Evolutionary conservation across 1,139 yeast species (phyloP), one percentile per base, ranked within the genome.

Genomic region (Yamadazyma conglobata): DNA sequence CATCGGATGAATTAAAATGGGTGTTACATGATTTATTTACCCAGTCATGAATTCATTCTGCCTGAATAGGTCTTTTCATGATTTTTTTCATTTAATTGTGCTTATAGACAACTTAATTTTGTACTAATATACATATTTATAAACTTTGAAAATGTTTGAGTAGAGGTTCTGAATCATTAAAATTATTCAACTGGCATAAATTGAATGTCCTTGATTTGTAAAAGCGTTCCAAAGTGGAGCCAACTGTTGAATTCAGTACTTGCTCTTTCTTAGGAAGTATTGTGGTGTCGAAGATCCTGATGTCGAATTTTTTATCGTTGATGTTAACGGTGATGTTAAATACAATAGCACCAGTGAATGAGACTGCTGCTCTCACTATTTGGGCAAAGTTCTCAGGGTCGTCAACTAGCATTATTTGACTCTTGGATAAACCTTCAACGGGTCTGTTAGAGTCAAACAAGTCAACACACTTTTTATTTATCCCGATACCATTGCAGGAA

Each of bases 1-100:
- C 80, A 0, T 69, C 75, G 15, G 83, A 80, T 40, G 93, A 83
- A 49, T 59, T 83, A 40, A 76, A 78, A 44, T 77, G 87, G 84
- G 63, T 82, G 31, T 65, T 83, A 25, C 80, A 77, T 55, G 89
- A 81, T 39, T 56, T 68, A 38, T 51, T 64, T 9, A 50, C 66
- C 11, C 56, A 65, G 5, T 58, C 60, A 58, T 62, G 48, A 50
- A 22, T 16, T 25, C 13, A 14, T 4, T 23, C 8, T 18, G n/a
- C n/a, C n/a, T n/a, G n/a, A n/a, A n/a, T n/a, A n/a, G n/a, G n/a
- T n/a, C n/a, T n/a, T n/a, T n/a, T n/a, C n/a, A n/a, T n/a, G n/a
- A n/a, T n/a, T n/a, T n/a, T n/a, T n/a, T n/a, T n/a, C n/a, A n/a
- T n/a, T n/a, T 20, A 11, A 16, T 16, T 27, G 30, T 27, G 21